phyloP scores from a whole-genome alignment of 768 basidiomycete species.

The Trametes cinnabarina region DNA sequence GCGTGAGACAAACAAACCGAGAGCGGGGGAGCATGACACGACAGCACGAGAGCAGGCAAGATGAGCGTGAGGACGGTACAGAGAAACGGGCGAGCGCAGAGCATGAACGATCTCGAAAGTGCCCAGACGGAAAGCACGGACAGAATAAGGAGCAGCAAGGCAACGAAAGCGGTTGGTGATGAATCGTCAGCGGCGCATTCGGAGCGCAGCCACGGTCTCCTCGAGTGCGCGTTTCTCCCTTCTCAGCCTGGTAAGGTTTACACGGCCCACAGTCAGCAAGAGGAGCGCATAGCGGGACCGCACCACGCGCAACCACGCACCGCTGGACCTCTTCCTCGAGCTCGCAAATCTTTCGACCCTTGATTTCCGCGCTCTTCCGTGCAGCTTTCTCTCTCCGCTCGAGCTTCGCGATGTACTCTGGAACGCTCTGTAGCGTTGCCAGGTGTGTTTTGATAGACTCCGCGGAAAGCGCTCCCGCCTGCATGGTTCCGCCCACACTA shows the following conservation, averaged over 20 bases:
- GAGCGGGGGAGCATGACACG: slow-evolving; percentile 1
- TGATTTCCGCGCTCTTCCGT: slow-evolving; percentile 31
- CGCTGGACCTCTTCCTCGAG: slow-evolving; percentile 14
- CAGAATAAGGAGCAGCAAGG: background rate
- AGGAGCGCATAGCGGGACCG: slow-evolving; percentile 8
- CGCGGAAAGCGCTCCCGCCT: slow-evolving; percentile 19
- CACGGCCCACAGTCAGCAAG: slow-evolving; percentile 2
- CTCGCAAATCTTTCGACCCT: slow-evolving; percentile 16
- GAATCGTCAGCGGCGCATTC: slow-evolving; percentile 5
- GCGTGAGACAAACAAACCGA: slow-evolving; percentile 3
- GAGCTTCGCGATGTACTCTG: slow-evolving; percentile 36
- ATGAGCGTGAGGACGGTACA: slow-evolving; percentile 12
- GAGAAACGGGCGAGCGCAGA: slow-evolving; percentile 4
- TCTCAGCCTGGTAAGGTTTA: slow-evolving; percentile 1
- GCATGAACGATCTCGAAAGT: slow-evolving; percentile 8
- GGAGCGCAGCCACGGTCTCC: slow-evolving; percentile 16
- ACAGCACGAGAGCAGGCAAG: slow-evolving; percentile 2
- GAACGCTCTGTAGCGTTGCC: slow-evolving; percentile 17
- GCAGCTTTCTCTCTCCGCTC: slow-evolving; percentile 39
- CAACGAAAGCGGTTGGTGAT: background rate
- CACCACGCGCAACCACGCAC: slow-evolving; percentile 15
- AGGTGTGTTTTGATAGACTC: slow-evolving; percentile 28
- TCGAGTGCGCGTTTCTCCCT: slow-evolving; percentile 19
- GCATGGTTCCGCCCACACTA: background rate
- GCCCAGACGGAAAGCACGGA: background rate